Evolutionary conservation across 495 filamentous ascomycete genomes (phyloP), one percentile per base, ranked within the genome.

Genomic region (Xylaria flabelliformis): DNA sequence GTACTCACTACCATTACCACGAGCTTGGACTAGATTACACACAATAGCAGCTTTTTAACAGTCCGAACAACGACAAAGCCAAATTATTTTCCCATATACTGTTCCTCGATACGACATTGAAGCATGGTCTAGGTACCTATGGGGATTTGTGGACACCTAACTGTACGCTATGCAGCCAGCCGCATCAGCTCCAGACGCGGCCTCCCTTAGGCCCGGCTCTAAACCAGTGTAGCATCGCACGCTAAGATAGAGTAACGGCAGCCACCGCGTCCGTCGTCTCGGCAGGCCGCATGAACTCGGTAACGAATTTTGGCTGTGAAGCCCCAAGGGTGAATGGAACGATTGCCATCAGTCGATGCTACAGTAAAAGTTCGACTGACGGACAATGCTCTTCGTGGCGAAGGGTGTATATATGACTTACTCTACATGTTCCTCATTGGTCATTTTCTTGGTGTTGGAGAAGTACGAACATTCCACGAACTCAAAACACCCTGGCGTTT

Each of bases 261-360:
- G 63, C n/a, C 10, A 59, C 56, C 21, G 76, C 69, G 64, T 79
- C 77, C 4, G 76, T 73, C 0, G 74, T 76, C 73, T 97, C 94
- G 3, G 91, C 87, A 29, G 93, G 91, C 64, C 89, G 89, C 74
- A 88, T 90, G 79, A 94, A 88, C 75, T 98, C 94, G 62, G 92
- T 97, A 98, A 59, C 92, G 93, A 36, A 97, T 87, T 78, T 97
- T 97, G n/a, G 88, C 85, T 0, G 91, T 92, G 1, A 94, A 97
- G 0, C 94, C 96, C 96, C 96, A 99, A 12, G 98, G 86, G 71
- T 96, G 93, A 51, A 97, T 88, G 41, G 87, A 87, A 74, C 90
- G 91, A 64, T 94, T 91, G 6, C 88, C 86, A 78, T 98, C 94
- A 61, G 90, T 91, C 69, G 98, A 85, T 3, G 89, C 94, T 72